Percentiles rank a stretch among this genome's conserved stretches.
phyloP scores from a whole-genome alignment of 1,284 basidiomycete species.

The Cryptococcus sp. region DNA sequence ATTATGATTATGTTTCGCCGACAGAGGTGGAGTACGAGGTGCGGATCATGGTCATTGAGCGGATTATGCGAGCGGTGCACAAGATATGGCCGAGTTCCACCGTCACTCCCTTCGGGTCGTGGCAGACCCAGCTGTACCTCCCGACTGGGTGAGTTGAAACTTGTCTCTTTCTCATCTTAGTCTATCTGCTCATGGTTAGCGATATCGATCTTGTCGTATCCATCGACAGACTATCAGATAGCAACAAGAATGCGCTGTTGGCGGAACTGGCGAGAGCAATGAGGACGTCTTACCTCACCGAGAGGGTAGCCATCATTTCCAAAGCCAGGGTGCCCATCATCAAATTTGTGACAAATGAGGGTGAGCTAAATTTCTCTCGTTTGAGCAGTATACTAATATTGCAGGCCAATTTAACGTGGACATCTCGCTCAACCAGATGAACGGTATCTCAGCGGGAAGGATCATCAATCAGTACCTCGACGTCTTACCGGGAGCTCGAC shows the following conservation, averaged over 20 bases:
- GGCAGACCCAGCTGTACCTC: constrained; percentile 89
- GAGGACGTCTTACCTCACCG: constrained; percentile 50
- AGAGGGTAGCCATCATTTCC: constrained; percentile 70
- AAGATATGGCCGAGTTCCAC: constrained; percentile 70
- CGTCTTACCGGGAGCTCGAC: constrained; percentile 68
- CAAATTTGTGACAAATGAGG: constrained; percentile 34
- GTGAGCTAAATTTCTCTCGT: constrained; percentile 4
- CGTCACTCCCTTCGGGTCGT: constrained; percentile 86
- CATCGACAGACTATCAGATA: constrained; percentile 39
- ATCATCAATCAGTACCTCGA: constrained; percentile 77
- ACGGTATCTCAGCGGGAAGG: constrained; percentile 72
- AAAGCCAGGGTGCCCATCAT: constrained; percentile 67
- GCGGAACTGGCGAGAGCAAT: constrained; percentile 47
- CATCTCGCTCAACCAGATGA: constrained; percentile 81
- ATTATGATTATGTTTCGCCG: constrained; percentile 81
- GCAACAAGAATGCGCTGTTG: constrained; percentile 43
- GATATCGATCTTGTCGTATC: constrained; percentile 57
- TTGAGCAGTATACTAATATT: background rate
- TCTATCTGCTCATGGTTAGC: constrained; percentile 38
- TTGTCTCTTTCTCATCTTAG: background rate
- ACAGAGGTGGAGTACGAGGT: constrained; percentile 77
- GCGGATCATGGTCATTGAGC: constrained; percentile 66
- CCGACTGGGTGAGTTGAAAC: constrained; percentile 68
- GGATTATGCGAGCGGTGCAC: constrained; percentile 64
- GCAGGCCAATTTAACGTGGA: constrained; percentile 76